Evolutionary conservation across 1,284 basidiomycete genomes (phyloP).

Genomic region (Melampsora americana): DNA sequence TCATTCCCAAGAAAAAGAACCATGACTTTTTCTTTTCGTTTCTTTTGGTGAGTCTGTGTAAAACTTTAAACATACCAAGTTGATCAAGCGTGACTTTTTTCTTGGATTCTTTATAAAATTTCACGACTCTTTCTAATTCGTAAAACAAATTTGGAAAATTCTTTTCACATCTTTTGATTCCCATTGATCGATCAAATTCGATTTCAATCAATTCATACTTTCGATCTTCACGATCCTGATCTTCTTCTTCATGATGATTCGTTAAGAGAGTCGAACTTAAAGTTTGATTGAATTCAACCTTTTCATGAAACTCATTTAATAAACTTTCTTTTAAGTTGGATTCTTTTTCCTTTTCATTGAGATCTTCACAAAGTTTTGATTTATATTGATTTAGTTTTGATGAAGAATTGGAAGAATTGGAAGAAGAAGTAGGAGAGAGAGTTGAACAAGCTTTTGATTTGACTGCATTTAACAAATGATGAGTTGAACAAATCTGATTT

Average conservation of each 20-base stretch:
- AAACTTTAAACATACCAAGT: conserved; percentile 34
- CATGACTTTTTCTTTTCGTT: no score
- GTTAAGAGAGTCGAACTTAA: not conserved
- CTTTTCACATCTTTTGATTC: not conserved
- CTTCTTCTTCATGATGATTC: not conserved
- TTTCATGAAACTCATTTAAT: not conserved
- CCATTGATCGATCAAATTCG: conserved; percentile 18
- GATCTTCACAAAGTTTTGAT: conserved; percentile 5
- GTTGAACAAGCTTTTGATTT: conserved; percentile 17
- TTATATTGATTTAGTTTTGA: not conserved
- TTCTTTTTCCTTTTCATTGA: no score
- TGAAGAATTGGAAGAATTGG: not conserved
- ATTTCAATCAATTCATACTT: not conserved
- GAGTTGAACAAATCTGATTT: conserved; percentile 4
- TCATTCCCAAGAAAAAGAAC: no score
- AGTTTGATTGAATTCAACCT: not conserved
- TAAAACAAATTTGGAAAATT: conserved; percentile 30
- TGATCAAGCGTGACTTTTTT: conserved; percentile 19
- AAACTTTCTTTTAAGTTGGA: no score
- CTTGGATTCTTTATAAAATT: conserved; percentile 4
- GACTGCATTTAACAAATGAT: conserved; percentile 28
- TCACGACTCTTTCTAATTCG: conserved; percentile 24
- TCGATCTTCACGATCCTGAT: not conserved
- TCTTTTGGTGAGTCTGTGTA: no score
- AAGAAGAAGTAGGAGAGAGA: not conserved